These are phyloP conservation scores for Spiromastix sp. DNA, from an alignment of 2,329 filamentous ascomycete species.

Conservation along the genomic window DNA sequence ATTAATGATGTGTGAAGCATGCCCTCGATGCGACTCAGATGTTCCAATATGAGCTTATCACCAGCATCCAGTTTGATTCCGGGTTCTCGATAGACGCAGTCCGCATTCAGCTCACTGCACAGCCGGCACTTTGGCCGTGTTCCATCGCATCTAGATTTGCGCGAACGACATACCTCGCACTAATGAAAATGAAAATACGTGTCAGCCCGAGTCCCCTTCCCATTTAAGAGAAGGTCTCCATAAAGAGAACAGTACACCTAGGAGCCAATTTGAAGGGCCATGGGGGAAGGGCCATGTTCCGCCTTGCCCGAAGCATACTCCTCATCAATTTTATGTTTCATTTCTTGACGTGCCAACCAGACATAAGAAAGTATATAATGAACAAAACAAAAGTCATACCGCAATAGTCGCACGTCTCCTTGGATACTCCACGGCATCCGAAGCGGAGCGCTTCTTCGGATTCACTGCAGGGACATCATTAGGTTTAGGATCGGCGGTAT, in stretches of 20 bases:
- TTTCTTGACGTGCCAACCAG: too few relatives aligned
- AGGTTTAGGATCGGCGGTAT: not conserved
- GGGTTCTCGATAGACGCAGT: constrained; percentile 76
- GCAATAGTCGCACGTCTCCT: constrained; percentile 25
- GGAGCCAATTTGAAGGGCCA: too few relatives aligned
- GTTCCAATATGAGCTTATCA: constrained; percentile 75
- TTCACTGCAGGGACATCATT: constrained; percentile 12
- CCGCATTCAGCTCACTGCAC: constrained; percentile 69
- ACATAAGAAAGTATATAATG: too few relatives aligned
- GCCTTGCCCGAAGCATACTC: too few relatives aligned
- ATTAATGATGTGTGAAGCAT: constrained; percentile 62
- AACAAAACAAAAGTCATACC: constrained; percentile 15
- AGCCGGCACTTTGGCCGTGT: constrained; percentile 75
- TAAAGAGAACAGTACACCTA: not conserved
- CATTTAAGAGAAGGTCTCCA: not conserved
- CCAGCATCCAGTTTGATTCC: constrained; percentile 80
- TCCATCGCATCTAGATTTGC: constrained; percentile 71
- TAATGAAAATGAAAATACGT: constrained; percentile 22
- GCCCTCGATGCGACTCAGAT: constrained; percentile 65
- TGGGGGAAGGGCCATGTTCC: too few relatives aligned
- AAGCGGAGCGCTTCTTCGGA: constrained; percentile 21
- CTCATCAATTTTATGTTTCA: too few relatives aligned
- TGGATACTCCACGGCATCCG: constrained; percentile 22
- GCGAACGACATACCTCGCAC: constrained; percentile 73
- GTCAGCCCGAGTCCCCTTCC: not conserved